Conservation (phyloP, 1,139 yeast species). For the Hyphopichia fennica region DNA sequence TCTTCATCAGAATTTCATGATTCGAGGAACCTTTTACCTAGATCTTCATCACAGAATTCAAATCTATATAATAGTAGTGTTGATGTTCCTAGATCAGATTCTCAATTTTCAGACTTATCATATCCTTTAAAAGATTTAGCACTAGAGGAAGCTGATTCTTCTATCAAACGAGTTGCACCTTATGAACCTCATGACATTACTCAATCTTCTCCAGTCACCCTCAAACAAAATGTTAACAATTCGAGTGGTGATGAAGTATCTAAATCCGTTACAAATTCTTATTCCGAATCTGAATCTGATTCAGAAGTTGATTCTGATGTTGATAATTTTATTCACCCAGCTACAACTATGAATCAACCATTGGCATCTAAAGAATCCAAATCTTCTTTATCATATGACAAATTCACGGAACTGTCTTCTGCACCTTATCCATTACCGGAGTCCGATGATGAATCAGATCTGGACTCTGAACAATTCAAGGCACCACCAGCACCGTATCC, state of each 20-base stretch:
- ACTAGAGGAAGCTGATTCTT: neutral
- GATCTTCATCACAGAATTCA: neutral
- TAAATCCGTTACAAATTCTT: neutral
- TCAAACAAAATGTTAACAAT: neutral
- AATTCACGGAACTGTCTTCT: neutral
- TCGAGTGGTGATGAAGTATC: neutral
- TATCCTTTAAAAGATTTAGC: neutral
- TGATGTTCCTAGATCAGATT: slow-evolving; percentile 1
- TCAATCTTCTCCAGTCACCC: neutral
- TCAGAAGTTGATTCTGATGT: neutral
- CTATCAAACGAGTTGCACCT: neutral
- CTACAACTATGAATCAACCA: neutral
- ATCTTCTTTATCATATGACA: neutral
- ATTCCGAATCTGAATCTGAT: neutral
- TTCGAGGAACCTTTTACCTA: neutral
- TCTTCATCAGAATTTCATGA: slow-evolving; percentile 1
- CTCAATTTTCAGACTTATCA: neutral
- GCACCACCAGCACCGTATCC: slow-evolving; percentile 21
- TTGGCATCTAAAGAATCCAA: neutral
- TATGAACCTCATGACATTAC: neutral
- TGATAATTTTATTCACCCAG: neutral
- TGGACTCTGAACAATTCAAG: neutral
- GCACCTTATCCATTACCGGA: slow-evolving; percentile 2
- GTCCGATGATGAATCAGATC: neutral
- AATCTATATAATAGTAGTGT: neutral